phyloP scores from a whole-genome alignment of 495 filamentous ascomycete species.

The Clavariopsis aquatica region DNA sequence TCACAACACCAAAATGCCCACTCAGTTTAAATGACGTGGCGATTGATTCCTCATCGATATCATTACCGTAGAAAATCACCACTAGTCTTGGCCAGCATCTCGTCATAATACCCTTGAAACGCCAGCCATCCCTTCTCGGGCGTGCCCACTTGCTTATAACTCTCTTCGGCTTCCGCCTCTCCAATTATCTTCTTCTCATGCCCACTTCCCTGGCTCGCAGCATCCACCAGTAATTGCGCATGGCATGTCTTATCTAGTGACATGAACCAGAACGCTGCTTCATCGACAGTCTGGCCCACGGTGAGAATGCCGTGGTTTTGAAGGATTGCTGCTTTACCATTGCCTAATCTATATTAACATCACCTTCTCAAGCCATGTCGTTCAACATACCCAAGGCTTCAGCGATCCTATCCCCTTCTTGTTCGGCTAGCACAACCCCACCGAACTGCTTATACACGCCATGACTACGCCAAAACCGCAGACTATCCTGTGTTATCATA shows the following conservation, averaged over 20 bases:
- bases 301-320: constrained; percentile 71
- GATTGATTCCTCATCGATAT: not conserved
- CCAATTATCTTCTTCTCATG: constrained; percentile 26
- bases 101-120: constrained; percentile 55
- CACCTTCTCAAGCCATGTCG: too few relatives aligned
- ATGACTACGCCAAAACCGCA: constrained; percentile 61
- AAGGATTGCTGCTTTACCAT: constrained; percentile 63
- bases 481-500: constrained; percentile 69
- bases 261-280: constrained; percentile 68
- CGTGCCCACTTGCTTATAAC: constrained; percentile 33
- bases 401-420: constrained; percentile 63
- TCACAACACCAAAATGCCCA: too few relatives aligned
- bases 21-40: too few relatives aligned
- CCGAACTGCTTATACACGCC: constrained; percentile 57
- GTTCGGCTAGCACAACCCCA: constrained; percentile 60
- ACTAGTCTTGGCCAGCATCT: constrained; percentile 35
- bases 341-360: too few relatives aligned
- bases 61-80: constrained; percentile 22
- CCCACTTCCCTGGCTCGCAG: constrained; percentile 19
- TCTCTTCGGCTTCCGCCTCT: constrained; percentile 27
- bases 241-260: constrained; percentile 67
- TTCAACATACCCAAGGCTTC: constrained; percentile 53
- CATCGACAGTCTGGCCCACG: constrained; percentile 64
- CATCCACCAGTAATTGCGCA: constrained; percentile 62
- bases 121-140: constrained; percentile 46